Conservation (phyloP, 2,329 filamentous ascomycete species). For the Aureobasidium leucospermi region DNA sequence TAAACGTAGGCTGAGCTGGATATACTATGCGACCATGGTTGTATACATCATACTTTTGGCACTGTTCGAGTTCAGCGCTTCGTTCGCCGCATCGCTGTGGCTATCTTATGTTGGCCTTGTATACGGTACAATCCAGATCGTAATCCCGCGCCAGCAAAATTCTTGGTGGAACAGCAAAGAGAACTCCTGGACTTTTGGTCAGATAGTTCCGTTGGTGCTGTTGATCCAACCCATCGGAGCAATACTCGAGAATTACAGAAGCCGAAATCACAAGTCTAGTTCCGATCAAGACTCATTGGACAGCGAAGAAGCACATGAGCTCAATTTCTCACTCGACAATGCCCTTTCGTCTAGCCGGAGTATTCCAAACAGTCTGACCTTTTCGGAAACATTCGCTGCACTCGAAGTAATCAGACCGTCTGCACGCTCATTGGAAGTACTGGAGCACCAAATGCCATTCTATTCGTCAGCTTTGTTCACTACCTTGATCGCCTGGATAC, state of each 20-base stretch:
- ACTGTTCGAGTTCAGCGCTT: constrained; percentile 16
- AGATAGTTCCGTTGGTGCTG: constrained; percentile 22
- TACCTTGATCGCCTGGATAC: background rate
- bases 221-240: constrained; percentile 21
- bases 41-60: constrained; percentile 15
- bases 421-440: background rate
- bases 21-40: background rate
- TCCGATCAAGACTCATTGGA: background rate
- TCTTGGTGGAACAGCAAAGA: constrained; percentile 14
- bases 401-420: background rate
- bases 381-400: background rate
- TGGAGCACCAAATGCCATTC: background rate
- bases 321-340: background rate
- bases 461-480: background rate
- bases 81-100: constrained; percentile 21
- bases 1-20: constrained; percentile 3
- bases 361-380: background rate
- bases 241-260: background rate
- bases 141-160: constrained; percentile 18
- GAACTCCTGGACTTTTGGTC: constrained; percentile 19
- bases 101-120: constrained; percentile 20
- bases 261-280: background rate
- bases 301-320: background rate
- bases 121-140: constrained; percentile 21
- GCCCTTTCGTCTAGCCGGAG: background rate